Conservation (phyloP, 192 early-diverging fungal genomes). For the Gigaspora rosea region DNA sequence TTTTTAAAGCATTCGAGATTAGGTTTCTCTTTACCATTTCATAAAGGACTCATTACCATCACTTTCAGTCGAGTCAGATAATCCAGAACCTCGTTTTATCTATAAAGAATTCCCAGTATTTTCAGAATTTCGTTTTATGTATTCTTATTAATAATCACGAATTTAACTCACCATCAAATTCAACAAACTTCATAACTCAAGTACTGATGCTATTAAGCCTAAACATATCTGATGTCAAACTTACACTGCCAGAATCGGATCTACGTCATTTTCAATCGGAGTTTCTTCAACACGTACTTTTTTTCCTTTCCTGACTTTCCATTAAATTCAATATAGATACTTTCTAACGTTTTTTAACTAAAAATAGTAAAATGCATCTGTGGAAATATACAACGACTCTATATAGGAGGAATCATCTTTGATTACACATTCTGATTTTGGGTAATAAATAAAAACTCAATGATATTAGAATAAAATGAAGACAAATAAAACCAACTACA, state of each 20-base stretch:
- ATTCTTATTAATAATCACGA: neutral
- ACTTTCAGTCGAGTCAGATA: too few relatives aligned
- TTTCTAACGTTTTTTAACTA: neutral
- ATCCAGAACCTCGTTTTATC: too few relatives aligned
- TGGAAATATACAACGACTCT: too few relatives aligned
- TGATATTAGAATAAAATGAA: too few relatives aligned
- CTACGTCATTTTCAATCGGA: neutral
- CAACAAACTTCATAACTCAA: neutral
- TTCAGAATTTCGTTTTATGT: neutral
- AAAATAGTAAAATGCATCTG: neutral
- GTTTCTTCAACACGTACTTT: neutral
- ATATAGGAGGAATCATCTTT: too few relatives aligned
- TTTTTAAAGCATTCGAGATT: neutral
- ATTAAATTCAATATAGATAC: neutral
- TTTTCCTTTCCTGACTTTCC: neutral
- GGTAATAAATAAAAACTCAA: too few relatives aligned
- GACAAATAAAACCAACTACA: too few relatives aligned
- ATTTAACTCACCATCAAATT: neutral
- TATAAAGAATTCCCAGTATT: too few relatives aligned
- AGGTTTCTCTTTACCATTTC: constrained; percentile 1
- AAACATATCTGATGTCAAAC: neutral
- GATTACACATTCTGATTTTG: too few relatives aligned
- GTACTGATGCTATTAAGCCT: neutral
- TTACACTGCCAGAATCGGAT: neutral
- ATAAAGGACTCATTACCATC: neutral